phyloP scores from a whole-genome alignment of 2,329 filamentous ascomycete genomes.

The Paraconiothyrium sp. region DNA sequence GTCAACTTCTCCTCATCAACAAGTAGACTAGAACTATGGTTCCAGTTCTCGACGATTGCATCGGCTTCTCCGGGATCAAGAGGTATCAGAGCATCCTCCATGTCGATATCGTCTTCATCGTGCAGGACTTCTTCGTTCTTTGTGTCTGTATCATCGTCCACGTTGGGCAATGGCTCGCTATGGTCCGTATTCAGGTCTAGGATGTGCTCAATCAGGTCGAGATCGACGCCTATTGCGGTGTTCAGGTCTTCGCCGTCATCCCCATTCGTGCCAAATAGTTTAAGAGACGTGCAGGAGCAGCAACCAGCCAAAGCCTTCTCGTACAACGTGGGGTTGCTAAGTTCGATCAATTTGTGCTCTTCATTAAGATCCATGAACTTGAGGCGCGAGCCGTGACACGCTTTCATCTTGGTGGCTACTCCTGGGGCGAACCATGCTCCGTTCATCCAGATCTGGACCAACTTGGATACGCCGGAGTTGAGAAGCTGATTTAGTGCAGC shows the following conservation, averaged over 20 bases:
- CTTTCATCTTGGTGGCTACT: conserved; percentile 20
- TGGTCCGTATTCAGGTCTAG: neutral
- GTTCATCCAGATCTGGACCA: conserved; percentile 19
- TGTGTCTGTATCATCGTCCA: neutral
- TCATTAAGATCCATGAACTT: conserved; percentile 13
- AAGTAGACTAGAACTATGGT: neutral
- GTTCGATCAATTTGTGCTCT: neutral
- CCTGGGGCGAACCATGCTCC: conserved; percentile 26
- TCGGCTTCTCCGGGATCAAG: conserved; percentile 11
- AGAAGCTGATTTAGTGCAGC: conserved; percentile 23
- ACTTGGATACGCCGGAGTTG: conserved; percentile 17
- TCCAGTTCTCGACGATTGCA: neutral
- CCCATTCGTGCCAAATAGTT: neutral
- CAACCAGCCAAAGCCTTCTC: conserved; percentile 1
- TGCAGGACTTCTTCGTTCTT: conserved; percentile 8
- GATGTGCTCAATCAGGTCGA: neutral
- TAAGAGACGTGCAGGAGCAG: neutral
- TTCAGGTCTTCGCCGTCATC: neutral
- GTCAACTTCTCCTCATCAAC: neutral
- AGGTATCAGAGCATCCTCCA: conserved; percentile 9
- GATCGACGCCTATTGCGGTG: neutral
- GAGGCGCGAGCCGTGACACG: conserved; percentile 16
- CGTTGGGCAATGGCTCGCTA: neutral
- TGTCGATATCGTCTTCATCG: conserved; percentile 16
- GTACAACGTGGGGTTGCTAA: neutral